Evolutionary conservation across 768 basidiomycete species (phyloP).

Genomic region (Amanita rubescens): DNA sequence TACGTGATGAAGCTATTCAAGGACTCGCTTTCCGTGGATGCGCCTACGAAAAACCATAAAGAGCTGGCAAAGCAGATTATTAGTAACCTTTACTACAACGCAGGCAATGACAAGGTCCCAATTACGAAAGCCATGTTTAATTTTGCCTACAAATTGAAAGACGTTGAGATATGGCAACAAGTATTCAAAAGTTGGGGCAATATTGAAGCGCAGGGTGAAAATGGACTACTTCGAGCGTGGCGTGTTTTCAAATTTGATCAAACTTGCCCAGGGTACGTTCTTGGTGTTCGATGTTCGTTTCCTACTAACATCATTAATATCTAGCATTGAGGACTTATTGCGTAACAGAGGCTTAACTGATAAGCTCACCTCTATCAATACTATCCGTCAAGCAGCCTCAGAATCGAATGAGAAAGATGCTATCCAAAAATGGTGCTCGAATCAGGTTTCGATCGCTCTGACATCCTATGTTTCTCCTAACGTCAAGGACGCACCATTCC

Average conservation of each 20-base stretch:
- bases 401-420: constrained; percentile 7
- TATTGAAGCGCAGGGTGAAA: constrained; percentile 2
- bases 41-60: background rate
- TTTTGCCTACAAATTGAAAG: constrained; percentile 22
- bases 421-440: constrained; percentile 16
- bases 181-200: constrained; percentile 12
- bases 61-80: constrained; percentile 12
- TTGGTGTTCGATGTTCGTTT: background rate
- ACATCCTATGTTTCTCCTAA: constrained; percentile 13
- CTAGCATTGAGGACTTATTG: background rate
- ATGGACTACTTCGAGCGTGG: constrained; percentile 1
- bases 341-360: background rate
- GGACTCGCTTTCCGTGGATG: background rate
- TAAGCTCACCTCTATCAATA: background rate
- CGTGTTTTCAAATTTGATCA: constrained; percentile 13
- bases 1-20: background rate
- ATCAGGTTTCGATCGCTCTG: constrained; percentile 14
- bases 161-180: constrained; percentile 20
- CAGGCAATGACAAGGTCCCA: constrained; percentile 10
- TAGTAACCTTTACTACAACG: background rate
- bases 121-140: constrained; percentile 10
- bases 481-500: constrained; percentile 17
- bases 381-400: background rate
- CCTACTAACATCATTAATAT: background rate
- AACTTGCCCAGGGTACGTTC: constrained; percentile 8